A percentile compares a stretch with the other conserved stretches of the same genome.
phyloP scores from a whole-genome alignment of 2,329 filamentous ascomycete genomes.

The Botrytis sinoallii region DNA sequence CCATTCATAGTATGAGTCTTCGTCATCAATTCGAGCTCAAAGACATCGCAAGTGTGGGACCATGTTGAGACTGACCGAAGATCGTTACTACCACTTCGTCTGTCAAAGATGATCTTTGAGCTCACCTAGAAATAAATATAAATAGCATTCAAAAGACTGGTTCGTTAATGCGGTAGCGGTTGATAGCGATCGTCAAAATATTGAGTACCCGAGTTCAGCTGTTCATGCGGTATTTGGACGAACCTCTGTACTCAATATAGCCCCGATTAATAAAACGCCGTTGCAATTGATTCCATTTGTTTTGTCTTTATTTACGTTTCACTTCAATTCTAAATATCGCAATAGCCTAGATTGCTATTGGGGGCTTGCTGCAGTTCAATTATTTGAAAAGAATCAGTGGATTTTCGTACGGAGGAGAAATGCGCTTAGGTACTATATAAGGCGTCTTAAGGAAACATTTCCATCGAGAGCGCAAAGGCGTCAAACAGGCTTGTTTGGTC shows the following conservation, averaged over 20 bases:
- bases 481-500: neutral
- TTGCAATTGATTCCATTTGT: neutral
- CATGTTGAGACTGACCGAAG: neutral
- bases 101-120: neutral
- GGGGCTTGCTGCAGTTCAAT: neutral
- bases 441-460: neutral
- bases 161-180: neutral
- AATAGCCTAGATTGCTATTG: too few relatives aligned
- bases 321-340: neutral
- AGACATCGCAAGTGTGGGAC: neutral
- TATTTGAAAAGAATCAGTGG: neutral
- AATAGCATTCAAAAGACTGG: neutral
- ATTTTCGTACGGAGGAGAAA: neutral
- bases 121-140: neutral
- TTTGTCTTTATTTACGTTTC: too few relatives aligned
- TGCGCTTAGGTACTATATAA: neutral
- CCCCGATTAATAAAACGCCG: too few relatives aligned
- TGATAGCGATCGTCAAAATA: neutral
- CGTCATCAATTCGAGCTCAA: neutral
- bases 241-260: neutral
- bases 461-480: conserved; percentile 6
- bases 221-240: neutral
- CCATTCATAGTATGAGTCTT: neutral
- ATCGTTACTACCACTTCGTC: neutral
- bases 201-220: neutral